phyloP scores from a whole-genome alignment of 129 eudicot species.

The Escallonia herrerae region DNA sequence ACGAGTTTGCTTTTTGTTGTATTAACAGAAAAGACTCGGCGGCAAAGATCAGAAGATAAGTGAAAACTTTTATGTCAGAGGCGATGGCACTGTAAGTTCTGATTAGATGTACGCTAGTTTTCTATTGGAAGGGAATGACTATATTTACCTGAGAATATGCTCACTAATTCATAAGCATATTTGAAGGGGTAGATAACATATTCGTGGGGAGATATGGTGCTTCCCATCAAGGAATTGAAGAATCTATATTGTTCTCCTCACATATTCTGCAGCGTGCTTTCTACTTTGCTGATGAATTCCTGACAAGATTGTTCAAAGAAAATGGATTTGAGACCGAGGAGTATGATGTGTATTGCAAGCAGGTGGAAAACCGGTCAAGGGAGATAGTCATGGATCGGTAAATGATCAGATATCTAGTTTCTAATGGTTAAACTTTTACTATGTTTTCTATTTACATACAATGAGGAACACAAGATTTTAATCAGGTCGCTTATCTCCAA shows the following conservation, averaged over 20 bases:
- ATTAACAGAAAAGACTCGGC: constrained; percentile 69
- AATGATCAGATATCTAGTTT: not conserved
- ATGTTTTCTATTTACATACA: no score
- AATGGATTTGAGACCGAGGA: constrained; percentile 65
- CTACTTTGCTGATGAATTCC: constrained; percentile 85
- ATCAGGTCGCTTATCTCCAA: no score
- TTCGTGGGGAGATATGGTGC: no score
- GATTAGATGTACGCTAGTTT: not conserved
- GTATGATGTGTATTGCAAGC: constrained; percentile 76
- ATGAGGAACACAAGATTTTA: no score
- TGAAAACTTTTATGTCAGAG: constrained; percentile 92
- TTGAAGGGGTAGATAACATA: no score
- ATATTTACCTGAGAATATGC: no score
- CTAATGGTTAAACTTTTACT: no score
- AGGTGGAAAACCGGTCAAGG: constrained; percentile 92
- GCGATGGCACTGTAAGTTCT: constrained; percentile 93
- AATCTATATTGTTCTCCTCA: not conserved
- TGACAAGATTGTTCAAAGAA: constrained; percentile 50
- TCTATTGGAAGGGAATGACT: not conserved
- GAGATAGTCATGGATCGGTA: constrained; percentile 92
- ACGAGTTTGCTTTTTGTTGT: not conserved
- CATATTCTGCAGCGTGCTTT: constrained; percentile 65
- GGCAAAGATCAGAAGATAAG: constrained; percentile 93
- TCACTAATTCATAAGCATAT: no score
- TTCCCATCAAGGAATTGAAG: not conserved